These are phyloP conservation scores for Corymbia maculata DNA, from an alignment of 345 rosid species.

Conservation along the genomic window DNA sequence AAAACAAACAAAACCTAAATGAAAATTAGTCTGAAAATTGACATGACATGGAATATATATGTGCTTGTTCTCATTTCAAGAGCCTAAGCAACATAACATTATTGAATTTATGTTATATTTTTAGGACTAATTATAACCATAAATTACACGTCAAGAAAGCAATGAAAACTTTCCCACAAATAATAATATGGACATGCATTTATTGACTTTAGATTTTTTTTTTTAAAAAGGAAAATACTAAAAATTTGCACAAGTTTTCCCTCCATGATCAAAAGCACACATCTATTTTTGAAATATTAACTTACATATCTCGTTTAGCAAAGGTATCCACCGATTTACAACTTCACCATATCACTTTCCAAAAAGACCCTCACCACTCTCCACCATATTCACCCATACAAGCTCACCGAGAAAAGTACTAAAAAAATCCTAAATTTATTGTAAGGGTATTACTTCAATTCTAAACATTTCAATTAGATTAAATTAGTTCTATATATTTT, in stretches of 20 bases:
- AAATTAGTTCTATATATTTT: accelerated
- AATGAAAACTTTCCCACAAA: neutral
- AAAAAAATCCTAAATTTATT: too few relatives aligned
- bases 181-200: neutral
- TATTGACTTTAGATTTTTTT: neutral
- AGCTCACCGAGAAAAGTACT: neutral
- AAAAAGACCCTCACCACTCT: neutral
- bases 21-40: neutral
- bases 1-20: accelerated
- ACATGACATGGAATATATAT: neutral
- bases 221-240: too few relatives aligned
- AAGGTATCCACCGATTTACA: neutral
- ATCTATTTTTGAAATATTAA: too few relatives aligned
- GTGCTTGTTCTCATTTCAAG: neutral
- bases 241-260: neutral
- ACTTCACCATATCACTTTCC: neutral
- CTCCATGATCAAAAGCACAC: neutral
- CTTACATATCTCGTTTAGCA: neutral
- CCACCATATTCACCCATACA: neutral
- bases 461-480: too few relatives aligned
- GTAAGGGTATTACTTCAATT: accelerated
- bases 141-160: neutral
- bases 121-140: neutral
- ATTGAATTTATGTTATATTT: neutral
- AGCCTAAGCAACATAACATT: neutral